phyloP scores from a whole-genome alignment of 495 filamentous ascomycete species.

The Hyaloscypha hepaticicola region DNA sequence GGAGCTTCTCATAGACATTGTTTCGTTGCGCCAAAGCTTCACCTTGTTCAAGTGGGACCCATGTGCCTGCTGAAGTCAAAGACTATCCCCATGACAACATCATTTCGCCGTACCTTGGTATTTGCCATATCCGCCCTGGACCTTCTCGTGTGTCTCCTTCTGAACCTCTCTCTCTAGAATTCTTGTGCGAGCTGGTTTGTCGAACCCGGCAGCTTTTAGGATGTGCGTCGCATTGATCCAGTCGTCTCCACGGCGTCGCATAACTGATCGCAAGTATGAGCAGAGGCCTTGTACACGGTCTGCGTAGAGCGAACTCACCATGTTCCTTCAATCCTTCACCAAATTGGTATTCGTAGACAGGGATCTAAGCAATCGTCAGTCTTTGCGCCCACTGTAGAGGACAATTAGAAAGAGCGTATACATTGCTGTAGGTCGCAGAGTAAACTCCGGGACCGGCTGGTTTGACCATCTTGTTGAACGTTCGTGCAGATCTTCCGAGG shows the following conservation, averaged over 20 bases:
- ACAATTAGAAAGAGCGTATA: slow-evolving; percentile 38
- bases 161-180: slow-evolving; percentile 97
- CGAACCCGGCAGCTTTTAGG: slow-evolving; percentile 68
- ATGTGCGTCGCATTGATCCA: slow-evolving; percentile 98
- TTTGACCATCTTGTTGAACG: slow-evolving; percentile 30
- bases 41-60: slow-evolving; percentile 87
- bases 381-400: background rate
- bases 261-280: slow-evolving; percentile 51
- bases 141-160: slow-evolving; percentile 93
- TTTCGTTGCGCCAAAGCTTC: slow-evolving; percentile 80
- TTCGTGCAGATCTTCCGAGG: background rate
- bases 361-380: slow-evolving; percentile 55
- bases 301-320: slow-evolving; percentile 29
- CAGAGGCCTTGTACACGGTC: background rate
- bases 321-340: slow-evolving; percentile 65
- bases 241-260: slow-evolving; percentile 84
- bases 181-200: slow-evolving; percentile 87
- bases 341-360: slow-evolving; percentile 86
- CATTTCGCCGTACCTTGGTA: slow-evolving; percentile 70
- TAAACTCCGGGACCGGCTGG: slow-evolving; percentile 51
- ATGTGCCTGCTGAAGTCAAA: slow-evolving; percentile 66
- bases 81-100: background rate
- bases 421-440: slow-evolving; percentile 92
- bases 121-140: slow-evolving; percentile 98
- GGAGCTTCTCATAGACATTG: slow-evolving; percentile 75